Conservation (phyloP, 2,329 filamentous ascomycete genomes). For the Calonectria pseudoturangicola region DNA sequence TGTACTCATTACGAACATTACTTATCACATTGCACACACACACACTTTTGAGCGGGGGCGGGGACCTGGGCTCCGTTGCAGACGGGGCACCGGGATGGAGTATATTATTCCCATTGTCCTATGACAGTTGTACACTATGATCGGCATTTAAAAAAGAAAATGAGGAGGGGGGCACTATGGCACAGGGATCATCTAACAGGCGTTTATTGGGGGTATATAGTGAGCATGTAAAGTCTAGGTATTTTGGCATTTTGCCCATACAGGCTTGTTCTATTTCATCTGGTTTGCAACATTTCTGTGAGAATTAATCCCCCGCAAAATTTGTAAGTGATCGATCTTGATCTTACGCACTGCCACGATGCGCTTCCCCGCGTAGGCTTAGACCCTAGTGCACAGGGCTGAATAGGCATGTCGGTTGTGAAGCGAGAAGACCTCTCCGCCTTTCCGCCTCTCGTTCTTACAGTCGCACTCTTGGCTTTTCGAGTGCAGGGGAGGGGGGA, state of each 20-base stretch:
- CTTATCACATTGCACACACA: not conserved
- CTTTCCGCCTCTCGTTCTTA: not conserved
- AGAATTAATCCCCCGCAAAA: not conserved
- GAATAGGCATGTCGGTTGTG: constrained; percentile 5
- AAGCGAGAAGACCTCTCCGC: constrained; percentile 14
- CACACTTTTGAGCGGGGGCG: not conserved
- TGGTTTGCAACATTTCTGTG: not conserved
- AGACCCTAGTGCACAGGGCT: constrained; percentile 7
- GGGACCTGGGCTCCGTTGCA: not conserved
- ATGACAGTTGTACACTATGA: constrained; percentile 39
- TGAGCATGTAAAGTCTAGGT: constrained; percentile 37
- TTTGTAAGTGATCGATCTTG: constrained; percentile 17
- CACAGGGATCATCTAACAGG: constrained; percentile 31
- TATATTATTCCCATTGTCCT: constrained; percentile 40
- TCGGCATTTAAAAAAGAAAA: constrained; percentile 43
- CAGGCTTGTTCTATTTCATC: constrained; percentile 27
- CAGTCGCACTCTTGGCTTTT: not conserved
- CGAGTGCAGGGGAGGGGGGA: not conserved
- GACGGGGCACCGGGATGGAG: not conserved
- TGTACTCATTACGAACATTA: constrained; percentile 38
- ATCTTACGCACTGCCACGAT: constrained; percentile 6
- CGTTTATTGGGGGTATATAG: constrained; percentile 36
- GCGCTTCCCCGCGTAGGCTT: constrained; percentile 16
- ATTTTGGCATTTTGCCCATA: constrained; percentile 12
- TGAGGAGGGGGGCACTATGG: constrained; percentile 32